Conservation (phyloP, 2,329 filamentous ascomycete genomes). For the Colletotrichum sp. region DNA sequence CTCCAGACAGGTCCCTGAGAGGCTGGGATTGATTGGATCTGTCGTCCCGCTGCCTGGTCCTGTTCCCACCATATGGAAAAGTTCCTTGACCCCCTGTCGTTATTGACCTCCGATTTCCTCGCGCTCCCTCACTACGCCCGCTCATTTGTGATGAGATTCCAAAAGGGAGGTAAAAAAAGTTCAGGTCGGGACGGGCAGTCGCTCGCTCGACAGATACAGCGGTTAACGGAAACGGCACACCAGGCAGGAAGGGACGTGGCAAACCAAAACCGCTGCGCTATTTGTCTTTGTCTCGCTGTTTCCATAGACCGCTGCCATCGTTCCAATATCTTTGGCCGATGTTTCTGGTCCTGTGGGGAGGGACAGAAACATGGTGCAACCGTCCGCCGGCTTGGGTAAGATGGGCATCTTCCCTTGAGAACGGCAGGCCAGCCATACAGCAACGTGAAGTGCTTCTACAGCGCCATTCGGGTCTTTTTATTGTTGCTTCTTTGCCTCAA, state of each 20-base stretch:
- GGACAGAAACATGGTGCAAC: constrained; percentile 5
- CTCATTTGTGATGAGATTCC: not conserved
- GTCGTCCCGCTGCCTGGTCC: not conserved
- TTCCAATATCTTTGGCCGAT: not conserved
- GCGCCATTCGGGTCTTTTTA: not conserved
- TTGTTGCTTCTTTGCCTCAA: constrained; percentile 6
- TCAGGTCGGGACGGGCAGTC: not conserved
- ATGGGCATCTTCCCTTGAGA: not conserved
- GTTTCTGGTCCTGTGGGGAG: not conserved
- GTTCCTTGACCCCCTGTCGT: not conserved
- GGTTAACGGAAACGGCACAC: constrained; percentile 5
- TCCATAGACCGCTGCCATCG: not conserved
- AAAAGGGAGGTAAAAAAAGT: not conserved
- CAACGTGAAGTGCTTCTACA: not conserved
- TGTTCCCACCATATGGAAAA: not conserved
- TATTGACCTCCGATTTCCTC: constrained; percentile 1
- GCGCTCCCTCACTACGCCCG: constrained; percentile 1
- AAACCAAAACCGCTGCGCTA: not conserved
- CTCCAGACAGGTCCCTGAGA: not conserved
- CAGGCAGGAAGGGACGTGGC: not conserved
- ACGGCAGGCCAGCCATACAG: not conserved
- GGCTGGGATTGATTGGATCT: not conserved
- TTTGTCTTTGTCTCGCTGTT: constrained; percentile 18
- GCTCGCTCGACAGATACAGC: not conserved
- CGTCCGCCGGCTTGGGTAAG: not conserved